These are phyloP conservation scores for Venturia nashicola DNA, from an alignment of 2,329 filamentous ascomycete genomes.

Conservation along the genomic window DNA sequence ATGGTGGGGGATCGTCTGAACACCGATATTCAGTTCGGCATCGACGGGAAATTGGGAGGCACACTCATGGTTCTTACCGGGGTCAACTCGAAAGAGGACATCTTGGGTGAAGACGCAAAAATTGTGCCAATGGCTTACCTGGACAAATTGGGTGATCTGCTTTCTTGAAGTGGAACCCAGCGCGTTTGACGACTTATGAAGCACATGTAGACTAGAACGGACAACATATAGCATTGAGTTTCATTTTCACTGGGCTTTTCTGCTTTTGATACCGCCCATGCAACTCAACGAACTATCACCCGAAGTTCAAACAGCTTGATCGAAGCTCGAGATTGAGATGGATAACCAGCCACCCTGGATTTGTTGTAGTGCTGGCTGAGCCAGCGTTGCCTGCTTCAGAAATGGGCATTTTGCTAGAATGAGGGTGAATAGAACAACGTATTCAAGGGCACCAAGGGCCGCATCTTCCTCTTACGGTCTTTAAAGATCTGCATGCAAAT, in stretches of 20 bases:
- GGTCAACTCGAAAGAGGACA: constrained; percentile 65
- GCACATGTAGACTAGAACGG: not conserved
- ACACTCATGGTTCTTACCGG: constrained; percentile 87
- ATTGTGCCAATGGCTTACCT: constrained; percentile 74
- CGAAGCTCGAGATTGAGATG: no score
- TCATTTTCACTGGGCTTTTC: no score
- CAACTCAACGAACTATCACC: no score
- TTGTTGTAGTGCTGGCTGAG: not conserved
- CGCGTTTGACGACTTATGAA: not conserved
- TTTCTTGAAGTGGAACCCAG: constrained; percentile 12
- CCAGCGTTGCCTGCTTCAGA: not conserved
- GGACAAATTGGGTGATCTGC: constrained; percentile 69
- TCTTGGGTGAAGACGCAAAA: constrained; percentile 54
- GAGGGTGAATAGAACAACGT: not conserved
- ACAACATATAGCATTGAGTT: no score
- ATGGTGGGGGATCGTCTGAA: constrained; percentile 94
- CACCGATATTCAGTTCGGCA: constrained; percentile 91
- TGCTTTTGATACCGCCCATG: no score
- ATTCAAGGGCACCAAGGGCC: not conserved
- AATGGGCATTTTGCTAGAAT: not conserved
- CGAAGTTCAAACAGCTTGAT: no score
- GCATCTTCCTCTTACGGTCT: not conserved
- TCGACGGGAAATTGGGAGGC: constrained; percentile 81
- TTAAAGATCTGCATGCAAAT: constrained; percentile 4
- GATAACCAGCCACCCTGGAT: no score